Conservation (phyloP, 208 protist genomes). For the Crithidia bombi region DNA sequence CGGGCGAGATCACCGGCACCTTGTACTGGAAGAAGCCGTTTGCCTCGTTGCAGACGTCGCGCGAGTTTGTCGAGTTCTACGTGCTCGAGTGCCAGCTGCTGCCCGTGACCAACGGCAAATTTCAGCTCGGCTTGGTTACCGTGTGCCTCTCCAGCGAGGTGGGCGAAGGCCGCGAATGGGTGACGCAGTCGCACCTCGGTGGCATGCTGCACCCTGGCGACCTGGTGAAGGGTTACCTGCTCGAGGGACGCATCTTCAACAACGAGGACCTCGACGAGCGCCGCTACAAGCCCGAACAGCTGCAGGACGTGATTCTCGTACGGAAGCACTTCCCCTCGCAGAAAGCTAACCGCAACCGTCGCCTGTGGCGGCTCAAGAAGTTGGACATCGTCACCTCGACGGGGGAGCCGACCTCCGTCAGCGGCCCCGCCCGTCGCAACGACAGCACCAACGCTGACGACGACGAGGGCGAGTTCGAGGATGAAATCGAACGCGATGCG, state of each 20-base stretch:
- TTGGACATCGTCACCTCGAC: conserved; percentile 69
- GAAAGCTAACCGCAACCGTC: conserved; percentile 62
- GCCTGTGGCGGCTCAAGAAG: conserved; percentile 84
- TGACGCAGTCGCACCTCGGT: conserved; percentile 95
- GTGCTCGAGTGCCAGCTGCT: conserved; percentile 93
- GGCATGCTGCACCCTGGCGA: conserved; percentile 95
- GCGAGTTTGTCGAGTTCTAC: conserved; percentile 94
- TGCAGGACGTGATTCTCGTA: conserved; percentile 94
- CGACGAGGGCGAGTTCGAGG: conserved; percentile 83
- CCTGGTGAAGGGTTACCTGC: conserved; percentile 93
- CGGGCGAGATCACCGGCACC: conserved; percentile 87
- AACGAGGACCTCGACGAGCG: conserved; percentile 82
- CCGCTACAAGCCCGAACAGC: conserved; percentile 72
- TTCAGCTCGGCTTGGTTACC: conserved; percentile 93
- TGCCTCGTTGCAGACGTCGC: conserved; percentile 69
- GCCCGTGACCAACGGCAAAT: conserved; percentile 84
- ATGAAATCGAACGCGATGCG: conserved; percentile 85
- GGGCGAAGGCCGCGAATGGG: conserved; percentile 93
- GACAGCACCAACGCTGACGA: conserved; percentile 34
- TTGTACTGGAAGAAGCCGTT: conserved; percentile 97
- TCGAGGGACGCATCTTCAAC: conserved; percentile 92
- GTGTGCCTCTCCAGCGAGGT: conserved; percentile 96
- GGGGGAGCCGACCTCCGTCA: conserved; percentile 47
- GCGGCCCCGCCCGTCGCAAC: conserved; percentile 17
- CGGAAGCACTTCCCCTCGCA: conserved; percentile 93